Base-by-base conservation (phyloP, 2,329 filamentous ascomycete genomes). In the Ophiostoma quercus region DNA sequence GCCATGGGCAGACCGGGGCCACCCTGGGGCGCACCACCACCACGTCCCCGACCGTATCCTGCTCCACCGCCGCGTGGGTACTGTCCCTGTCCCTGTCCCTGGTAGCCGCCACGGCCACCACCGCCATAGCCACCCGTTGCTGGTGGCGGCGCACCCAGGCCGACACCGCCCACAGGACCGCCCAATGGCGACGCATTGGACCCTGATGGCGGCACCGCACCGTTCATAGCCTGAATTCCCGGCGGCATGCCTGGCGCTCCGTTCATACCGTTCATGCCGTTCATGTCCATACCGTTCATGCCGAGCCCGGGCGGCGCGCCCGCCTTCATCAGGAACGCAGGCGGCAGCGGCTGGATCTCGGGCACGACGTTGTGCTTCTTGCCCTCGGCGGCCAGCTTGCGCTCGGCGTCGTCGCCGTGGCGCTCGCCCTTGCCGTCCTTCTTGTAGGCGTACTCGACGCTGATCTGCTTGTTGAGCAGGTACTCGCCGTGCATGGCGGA, bases 361-460 rank as follows among this genome's bases (percentile, higher is more conserved):
- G 93, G 91, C 68, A 92, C 87, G 72, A 99, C 91, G 76, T 97
- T 97, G 79, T 97, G 92, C 78, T 94, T 94, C 81, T 94, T 94
- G 70, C 94, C 95, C 80, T 97, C 92, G 37, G 91, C 89, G 39
- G 95, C 95, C 66, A 99, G 87, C 82, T 92, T 91, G 76, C 95
- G 86, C 81, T 99, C 95, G 39, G 95, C 95, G 75, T 93, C 87
- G 78, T 99, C 95, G 75, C 95, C 95, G 78, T 99, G 95, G 71
- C 95, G 85, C 81, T 98, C 94, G 75, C 94, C 94, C 82, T 97
- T 97, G 74, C 95, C 95, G 77, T 99, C 95, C 81, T 98, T 98
- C 85, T 99, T 99, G 86, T 97, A 98, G 54, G 95, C 95, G 79
- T 98, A 99, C 80, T 98, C 94, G 63, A 99, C 95, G 2, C 91